Base-by-base conservation (phyloP, 371 early-diverging fungal species). In the Rhizomucor pusillus region DNA sequence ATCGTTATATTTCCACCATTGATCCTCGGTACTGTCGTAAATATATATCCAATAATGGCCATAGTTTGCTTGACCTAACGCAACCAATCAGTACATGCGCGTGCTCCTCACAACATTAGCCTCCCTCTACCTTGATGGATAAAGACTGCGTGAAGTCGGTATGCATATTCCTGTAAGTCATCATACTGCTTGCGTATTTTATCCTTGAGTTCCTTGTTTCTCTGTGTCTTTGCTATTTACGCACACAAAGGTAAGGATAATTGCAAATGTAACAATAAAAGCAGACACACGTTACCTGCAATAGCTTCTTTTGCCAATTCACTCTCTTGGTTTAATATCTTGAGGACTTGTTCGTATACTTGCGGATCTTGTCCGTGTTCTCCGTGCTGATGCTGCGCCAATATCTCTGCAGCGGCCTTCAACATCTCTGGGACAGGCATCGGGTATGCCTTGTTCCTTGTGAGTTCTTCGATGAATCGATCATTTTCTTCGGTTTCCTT, bases 11-110 rank as follows among this genome's bases (percentile, higher is more conserved):
- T 88, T 88, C 59, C 90, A 76, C 93, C 95, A 94, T 45, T 86
- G 77, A 6, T 77, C 57, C 16, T 67, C 45, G 23, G 71, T 68
- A 24, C 76, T 76, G 57, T 95, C 90, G 5, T 79, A 73, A 19
- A 95, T 81, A 54, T 90, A 92, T 6, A 90, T 81, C 90, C 92
- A 93, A 59, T 95, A 95, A 60, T 95, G 95, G 1, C 94, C 95
- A 76, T 82, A 92, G 36, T 82, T 79, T 13, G 91, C 87, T 58
- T 82, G 77, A 41, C 74, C 60, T 67, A 48, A 5, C 5, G 16
- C 11, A 41, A 14, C 3, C 41, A 41, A 41, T 41, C 19, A 37
- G n/a, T n/a, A n/a, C n/a, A n/a, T n/a, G n/a, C n/a, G n/a, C n/a
- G n/a, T n/a, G n/a, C n/a, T n/a, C n/a, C n/a, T n/a, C n/a, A n/a